Evolutionary conservation across 768 basidiomycete species (phyloP).

Genomic region (Lactifluus hygrophoroides): DNA sequence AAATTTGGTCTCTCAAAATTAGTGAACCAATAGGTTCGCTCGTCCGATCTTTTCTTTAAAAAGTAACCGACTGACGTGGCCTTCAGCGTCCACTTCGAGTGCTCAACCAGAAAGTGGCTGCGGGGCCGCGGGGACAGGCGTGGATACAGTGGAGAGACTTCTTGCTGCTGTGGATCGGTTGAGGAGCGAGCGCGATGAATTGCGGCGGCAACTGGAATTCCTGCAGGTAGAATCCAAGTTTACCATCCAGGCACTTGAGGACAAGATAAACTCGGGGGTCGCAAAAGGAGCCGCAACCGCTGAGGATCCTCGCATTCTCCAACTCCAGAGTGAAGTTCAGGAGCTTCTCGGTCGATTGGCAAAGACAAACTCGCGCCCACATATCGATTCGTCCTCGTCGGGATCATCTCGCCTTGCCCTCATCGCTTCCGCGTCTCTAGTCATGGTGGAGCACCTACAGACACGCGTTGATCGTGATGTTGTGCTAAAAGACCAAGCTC

Average conservation of each 20-base stretch:
- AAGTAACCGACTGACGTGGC: background rate
- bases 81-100: background rate
- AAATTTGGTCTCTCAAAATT: background rate
- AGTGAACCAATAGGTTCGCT: background rate
- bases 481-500: background rate
- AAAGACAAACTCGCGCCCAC: slow-evolving; percentile 14
- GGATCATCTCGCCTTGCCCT: slow-evolving; percentile 7
- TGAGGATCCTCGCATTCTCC: slow-evolving; percentile 10
- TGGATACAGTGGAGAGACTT: slow-evolving; percentile 41
- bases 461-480: slow-evolving; percentile 1
- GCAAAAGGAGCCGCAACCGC: slow-evolving; percentile 7
- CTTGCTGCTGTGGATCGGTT: slow-evolving; percentile 58
- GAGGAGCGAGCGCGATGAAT: slow-evolving; percentile 53
- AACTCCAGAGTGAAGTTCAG: slow-evolving; percentile 17
- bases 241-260: slow-evolving; percentile 49
- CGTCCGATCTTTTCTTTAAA: too few relatives aligned
- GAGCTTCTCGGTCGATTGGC: slow-evolving; percentile 11
- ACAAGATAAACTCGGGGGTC: slow-evolving; percentile 34
- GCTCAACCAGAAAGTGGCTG: background rate
- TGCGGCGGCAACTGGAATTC: slow-evolving; percentile 59
- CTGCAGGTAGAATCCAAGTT: slow-evolving; percentile 59
- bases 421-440: slow-evolving; percentile 11
- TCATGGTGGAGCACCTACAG: slow-evolving; percentile 22
- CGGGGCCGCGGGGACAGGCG: slow-evolving; percentile 13
- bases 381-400: background rate